Evolutionary conservation across 768 basidiomycete genomes (phyloP), one percentile per base, ranked within the genome.

Genomic region (Russula foetens): DNA sequence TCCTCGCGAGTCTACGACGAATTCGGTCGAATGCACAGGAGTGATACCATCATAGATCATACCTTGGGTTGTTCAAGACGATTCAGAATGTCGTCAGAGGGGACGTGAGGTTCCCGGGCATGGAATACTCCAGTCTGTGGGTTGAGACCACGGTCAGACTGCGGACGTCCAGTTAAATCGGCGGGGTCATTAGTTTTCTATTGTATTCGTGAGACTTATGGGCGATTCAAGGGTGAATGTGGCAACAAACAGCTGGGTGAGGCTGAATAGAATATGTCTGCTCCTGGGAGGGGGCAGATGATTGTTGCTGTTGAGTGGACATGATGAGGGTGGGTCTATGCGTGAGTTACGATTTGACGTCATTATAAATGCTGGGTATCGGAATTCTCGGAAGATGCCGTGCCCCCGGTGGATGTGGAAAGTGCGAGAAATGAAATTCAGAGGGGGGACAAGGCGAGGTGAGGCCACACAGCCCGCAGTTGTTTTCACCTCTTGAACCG

Each of bases 101-200:
- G 82, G 23, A 84, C 63, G 45, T 79, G 69, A 4, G 84, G 84
- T 2, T 69, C 83, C n/a, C 74, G 76, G 2, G 79, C 77, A 43
- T 77, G 75, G 70, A 79, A 75, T 9, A 75, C 64, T 4, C 71
- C 73, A 0, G 74, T 72, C 49, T 76, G 73, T 48, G 67, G 64
- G 21, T 60, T 71, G 47, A 77, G 53, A 3, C 64, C 67, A 7
- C 71, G 71, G 5, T 70, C 71, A n/a, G 66, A 66, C 59, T 71
- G 68, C 15, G 69, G 67, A 8, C 66, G 56, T 46, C 71, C 72
- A 35, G 41, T 46, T 12, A 80, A 74, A 67, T 84, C 80, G 1
- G 75, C 72, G 15, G 83, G 83, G 64, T 85, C 73, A 58, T 85
- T 85, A 7, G 80, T 72, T 73, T 77, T 83, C 84, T 85, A 51